A percentile compares a stretch with the other conserved stretches of the same genome.
phyloP scores from a whole-genome alignment of 345 rosid genomes.

The Limnanthes douglasii region DNA sequence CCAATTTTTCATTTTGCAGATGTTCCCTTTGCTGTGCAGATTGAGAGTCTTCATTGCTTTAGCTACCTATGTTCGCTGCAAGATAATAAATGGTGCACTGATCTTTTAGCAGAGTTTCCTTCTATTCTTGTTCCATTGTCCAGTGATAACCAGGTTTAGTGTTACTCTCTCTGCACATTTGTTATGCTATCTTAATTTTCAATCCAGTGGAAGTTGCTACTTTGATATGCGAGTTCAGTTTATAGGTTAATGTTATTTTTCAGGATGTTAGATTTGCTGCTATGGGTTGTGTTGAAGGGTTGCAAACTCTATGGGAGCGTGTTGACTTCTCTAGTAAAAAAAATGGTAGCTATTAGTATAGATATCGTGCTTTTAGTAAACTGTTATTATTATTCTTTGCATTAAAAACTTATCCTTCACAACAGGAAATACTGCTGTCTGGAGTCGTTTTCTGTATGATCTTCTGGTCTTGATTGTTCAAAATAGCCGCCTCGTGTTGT shows the following conservation, averaged over 20 bases:
- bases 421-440: constrained; percentile 56
- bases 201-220: too few relatives aligned
- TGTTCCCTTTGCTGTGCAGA: constrained; percentile 35
- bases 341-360: constrained; percentile 47
- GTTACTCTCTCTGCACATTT: not conserved
- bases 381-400: too few relatives aligned
- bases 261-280: constrained; percentile 66
- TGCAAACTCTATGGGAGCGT: constrained; percentile 31
- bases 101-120: constrained; percentile 57
- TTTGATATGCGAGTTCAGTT: too few relatives aligned
- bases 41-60: constrained; percentile 68
- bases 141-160: constrained; percentile 53
- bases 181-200: too few relatives aligned
- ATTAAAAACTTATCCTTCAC: too few relatives aligned
- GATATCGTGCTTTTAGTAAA: too few relatives aligned
- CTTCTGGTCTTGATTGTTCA: constrained; percentile 61
- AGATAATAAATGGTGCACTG: constrained; percentile 30
- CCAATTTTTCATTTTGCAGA: constrained; percentile 28
- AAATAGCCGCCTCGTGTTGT: constrained; percentile 58
- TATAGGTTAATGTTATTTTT: constrained; percentile 10
- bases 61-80: constrained; percentile 44
- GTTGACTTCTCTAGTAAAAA: constrained; percentile 62
- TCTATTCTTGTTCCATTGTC: constrained; percentile 63
- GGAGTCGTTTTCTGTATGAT: constrained; percentile 54
- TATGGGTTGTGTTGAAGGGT: constrained; percentile 65